These are phyloP conservation scores for Pyracantha coccinea DNA, from an alignment of 331 rosid genomes.

Conservation along the genomic window DNA sequence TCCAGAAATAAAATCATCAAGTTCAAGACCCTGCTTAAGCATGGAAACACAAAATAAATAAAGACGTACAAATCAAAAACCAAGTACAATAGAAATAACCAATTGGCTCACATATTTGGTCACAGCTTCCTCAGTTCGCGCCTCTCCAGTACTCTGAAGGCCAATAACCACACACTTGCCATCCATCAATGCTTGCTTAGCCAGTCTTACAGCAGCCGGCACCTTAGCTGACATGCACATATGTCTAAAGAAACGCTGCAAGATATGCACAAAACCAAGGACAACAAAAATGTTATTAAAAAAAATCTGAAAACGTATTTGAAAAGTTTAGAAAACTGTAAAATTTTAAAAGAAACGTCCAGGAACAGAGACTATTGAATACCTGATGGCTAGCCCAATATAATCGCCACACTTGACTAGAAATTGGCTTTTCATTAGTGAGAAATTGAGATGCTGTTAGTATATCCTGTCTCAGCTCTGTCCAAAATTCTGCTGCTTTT, in stretches of 20 bases:
- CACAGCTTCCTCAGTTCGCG: conserved; percentile 97
- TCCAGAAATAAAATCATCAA: conserved; percentile 96
- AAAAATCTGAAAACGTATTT: not conserved
- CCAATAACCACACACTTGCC: conserved; percentile 92
- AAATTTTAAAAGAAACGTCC: not conserved
- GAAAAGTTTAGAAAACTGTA: too few relatives aligned
- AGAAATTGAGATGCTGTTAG: conserved; percentile 63
- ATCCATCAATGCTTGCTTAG: conserved; percentile 68
- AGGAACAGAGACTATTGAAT: conserved; percentile 1
- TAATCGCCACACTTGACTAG: conserved; percentile 91
- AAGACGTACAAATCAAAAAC: conserved; percentile 1
- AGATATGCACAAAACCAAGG: conserved; percentile 14
- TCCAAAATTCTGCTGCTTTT: conserved; percentile 93
- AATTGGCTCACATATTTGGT: conserved; percentile 78
- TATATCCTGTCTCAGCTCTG: conserved; percentile 74
- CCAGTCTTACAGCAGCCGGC: conserved; percentile 86
- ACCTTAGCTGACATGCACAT: conserved; percentile 99
- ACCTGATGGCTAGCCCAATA: conserved; percentile 99
- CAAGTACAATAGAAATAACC: conserved; percentile 5
- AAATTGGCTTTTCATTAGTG: conserved; percentile 61
- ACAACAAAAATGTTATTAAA: not conserved
- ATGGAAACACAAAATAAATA: not conserved
- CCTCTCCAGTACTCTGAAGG: conserved; percentile 99
- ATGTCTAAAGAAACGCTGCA: conserved; percentile 97
- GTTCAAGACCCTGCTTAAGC: conserved; percentile 75